Percentiles rank a stretch among this genome's conserved stretches.
Evolutionary conservation across 2,329 filamentous ascomycete species (phyloP).

Genomic region (Emergomyces pasteurianus): DNA sequence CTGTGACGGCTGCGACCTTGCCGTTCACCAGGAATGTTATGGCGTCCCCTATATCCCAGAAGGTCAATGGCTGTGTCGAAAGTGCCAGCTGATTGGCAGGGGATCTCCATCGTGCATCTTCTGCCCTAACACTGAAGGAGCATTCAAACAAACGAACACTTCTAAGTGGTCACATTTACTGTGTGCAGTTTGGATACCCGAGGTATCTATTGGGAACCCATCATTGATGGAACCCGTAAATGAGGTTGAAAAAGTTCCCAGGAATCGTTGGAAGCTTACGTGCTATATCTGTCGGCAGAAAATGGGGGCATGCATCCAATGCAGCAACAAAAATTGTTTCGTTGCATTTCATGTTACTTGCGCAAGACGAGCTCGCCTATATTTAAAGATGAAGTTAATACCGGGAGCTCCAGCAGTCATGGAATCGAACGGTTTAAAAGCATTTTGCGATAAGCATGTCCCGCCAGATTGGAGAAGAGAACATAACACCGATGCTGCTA

Average conservation of each 20-base stretch:
- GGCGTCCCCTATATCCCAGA: slow-evolving; percentile 97
- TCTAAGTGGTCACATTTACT: slow-evolving; percentile 95
- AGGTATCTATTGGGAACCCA: slow-evolving; percentile 87
- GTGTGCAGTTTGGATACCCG: slow-evolving; percentile 97
- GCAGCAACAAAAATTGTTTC: slow-evolving; percentile 94
- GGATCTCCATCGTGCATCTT: slow-evolving; percentile 94
- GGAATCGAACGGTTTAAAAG: slow-evolving; percentile 75
- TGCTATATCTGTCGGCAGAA: slow-evolving; percentile 96
- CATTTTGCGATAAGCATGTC: slow-evolving; percentile 92
- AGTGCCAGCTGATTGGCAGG: slow-evolving; percentile 89
- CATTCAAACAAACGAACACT: slow-evolving; percentile 95
- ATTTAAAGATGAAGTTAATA: slow-evolving; percentile 91
- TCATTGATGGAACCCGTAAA: slow-evolving; percentile 98
- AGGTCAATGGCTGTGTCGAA: slow-evolving; percentile 94
- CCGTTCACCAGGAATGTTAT: slow-evolving; percentile 97
- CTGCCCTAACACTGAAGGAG: slow-evolving; percentile 92
- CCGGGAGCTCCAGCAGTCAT: slow-evolving; percentile 67
- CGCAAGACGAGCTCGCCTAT: slow-evolving; percentile 74
- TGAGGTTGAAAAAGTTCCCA: slow-evolving; percentile 95
- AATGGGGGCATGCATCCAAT: slow-evolving; percentile 98
- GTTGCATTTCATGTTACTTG: slow-evolving; percentile 96
- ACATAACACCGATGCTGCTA: slow-evolving; percentile 69
- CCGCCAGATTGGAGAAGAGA: slow-evolving; percentile 79
- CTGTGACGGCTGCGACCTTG: slow-evolving; percentile 93
- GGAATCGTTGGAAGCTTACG: slow-evolving; percentile 79